Base-by-base conservation (phyloP, 495 filamentous ascomycete genomes). In the Chlorociboria aeruginascens region DNA sequence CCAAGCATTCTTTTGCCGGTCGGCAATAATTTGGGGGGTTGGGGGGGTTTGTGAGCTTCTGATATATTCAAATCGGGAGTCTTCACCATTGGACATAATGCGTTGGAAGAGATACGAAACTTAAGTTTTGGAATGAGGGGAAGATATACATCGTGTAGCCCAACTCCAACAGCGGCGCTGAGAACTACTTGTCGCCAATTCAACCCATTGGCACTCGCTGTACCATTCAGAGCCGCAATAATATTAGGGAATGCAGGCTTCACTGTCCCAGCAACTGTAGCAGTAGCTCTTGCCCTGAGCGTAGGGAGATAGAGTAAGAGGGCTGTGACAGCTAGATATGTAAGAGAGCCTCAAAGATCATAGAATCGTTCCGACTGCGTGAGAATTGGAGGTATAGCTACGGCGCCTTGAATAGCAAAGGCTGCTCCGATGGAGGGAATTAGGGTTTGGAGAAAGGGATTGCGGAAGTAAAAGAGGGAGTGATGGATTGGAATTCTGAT, bases 171-270 rank as follows among this genome's bases (percentile, higher is more conserved):
- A 1, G 72, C 69, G 0, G 65, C 71, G 51, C 69, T 78, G 48
- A 83, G 42, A 20, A 70, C 70, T 9, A 77, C 64, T 57, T 83
- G 78, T 40, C 80, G 66, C 74, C 79, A 83, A 51, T 78, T 78
- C 46, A 78, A 67, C 0, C 57, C 65, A 17, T 55, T 58, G 1
- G 61, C 52, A 6, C 54, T 58, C 1, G 50, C 58, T 28, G 44
- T 61, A 10, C 66, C 62, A 35, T 46, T 62, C 44, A 73, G 50
- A 10, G 64, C 61, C 31, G 55, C 61, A 7, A 71, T 33, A 7
- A 77, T 45, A 47, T 63, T 69, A n/a, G 76, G 70, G 51, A 68
- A 70, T 28, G 62, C 61, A n/a, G 68, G 72, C 47, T 60, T 62
- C 40, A 60, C 58, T 0, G 48, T 47, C 1, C 66, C 68, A 11